Evolutionary conservation across 345 rosid species (phyloP).

Genomic region (Boechera divaricarpa): DNA sequence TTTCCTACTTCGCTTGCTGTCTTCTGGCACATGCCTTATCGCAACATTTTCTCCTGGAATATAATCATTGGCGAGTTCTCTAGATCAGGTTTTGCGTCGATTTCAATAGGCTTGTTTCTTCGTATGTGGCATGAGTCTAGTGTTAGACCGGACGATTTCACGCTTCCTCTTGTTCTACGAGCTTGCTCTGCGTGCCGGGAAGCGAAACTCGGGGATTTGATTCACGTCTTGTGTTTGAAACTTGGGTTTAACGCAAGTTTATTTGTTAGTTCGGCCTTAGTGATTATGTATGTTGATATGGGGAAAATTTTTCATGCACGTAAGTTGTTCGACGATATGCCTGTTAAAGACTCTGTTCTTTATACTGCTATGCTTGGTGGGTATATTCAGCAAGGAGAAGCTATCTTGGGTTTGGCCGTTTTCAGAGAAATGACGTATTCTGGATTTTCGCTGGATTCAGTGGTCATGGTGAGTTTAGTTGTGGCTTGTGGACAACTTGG

Average conservation of each 20-base stretch:
- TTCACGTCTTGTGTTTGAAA: conserved; percentile 59
- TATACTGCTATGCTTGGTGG: conserved; percentile 73
- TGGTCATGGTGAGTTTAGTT: conserved; percentile 71
- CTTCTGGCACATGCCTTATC: conserved; percentile 68
- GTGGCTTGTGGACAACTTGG: conserved; percentile 60
- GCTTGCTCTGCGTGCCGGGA: conserved; percentile 54
- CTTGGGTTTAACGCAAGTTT: conserved; percentile 53
- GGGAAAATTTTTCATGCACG: conserved; percentile 48
- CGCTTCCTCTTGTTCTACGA: conserved; percentile 67
- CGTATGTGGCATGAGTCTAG: conserved; percentile 51
- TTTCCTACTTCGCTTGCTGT: conserved; percentile 51
- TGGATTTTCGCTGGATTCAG: conserved; percentile 55
- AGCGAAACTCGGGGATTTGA: conserved; percentile 37
- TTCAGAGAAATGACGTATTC: conserved; percentile 54
- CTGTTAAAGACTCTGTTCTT: conserved; percentile 56
- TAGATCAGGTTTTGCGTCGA: conserved; percentile 50
- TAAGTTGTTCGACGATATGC: conserved; percentile 62
- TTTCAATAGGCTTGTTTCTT: conserved; percentile 53
- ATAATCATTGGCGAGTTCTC: conserved; percentile 69
- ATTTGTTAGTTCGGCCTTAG: conserved; percentile 62
- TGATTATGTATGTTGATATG: conserved; percentile 48
- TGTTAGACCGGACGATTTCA: conserved; percentile 59
- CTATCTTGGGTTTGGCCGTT: conserved; percentile 50
- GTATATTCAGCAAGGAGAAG: conserved; percentile 62
- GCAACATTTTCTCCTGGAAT: conserved; percentile 72